phyloP scores from a whole-genome alignment of 441 rosid species.

The Adansonia madagascariensis region DNA sequence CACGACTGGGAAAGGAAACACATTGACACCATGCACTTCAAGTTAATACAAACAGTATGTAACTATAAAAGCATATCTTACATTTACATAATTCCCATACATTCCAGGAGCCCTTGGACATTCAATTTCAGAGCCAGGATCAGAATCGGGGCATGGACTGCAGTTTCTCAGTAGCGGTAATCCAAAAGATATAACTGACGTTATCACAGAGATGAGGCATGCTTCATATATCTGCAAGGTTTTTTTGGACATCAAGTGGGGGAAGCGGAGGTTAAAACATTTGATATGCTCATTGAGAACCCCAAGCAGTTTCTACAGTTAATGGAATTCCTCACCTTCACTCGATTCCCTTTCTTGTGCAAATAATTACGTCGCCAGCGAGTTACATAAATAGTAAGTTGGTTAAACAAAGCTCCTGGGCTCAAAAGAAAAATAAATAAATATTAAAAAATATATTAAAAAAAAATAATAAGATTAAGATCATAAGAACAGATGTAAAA shows the following conservation, averaged over 20 bases:
- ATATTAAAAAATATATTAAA: neutral
- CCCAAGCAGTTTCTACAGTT: neutral
- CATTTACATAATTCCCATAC: constrained; percentile 95
- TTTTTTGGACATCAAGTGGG: neutral
- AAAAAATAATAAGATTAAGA: constrained; percentile 11
- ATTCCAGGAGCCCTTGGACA: constrained; percentile 93
- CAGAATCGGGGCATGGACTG: constrained; percentile 88
- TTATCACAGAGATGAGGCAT: constrained; percentile 83
- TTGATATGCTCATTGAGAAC: constrained; percentile 20
- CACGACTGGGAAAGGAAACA: neutral
- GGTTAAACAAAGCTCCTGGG: constrained; percentile 93
- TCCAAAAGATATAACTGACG: constrained; percentile 90
- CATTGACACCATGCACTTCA: constrained; percentile 14
- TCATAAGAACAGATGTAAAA: constrained; percentile 9
- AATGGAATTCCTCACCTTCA: constrained; percentile 56
- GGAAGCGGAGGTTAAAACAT: constrained; percentile 16
- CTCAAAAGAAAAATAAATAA: constrained; percentile 25
- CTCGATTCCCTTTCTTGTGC: constrained; percentile 84
- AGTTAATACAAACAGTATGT: neutral
- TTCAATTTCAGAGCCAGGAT: constrained; percentile 74
- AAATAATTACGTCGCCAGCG: constrained; percentile 86
- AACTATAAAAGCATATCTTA: constrained; percentile 41
- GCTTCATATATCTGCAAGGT: constrained; percentile 88
- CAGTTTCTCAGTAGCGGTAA: constrained; percentile 87
- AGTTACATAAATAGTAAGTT: constrained; percentile 80